phyloP scores from a whole-genome alignment of 2,329 filamentous ascomycete genomes.

The Lasiodiplodia hormozganensis region DNA sequence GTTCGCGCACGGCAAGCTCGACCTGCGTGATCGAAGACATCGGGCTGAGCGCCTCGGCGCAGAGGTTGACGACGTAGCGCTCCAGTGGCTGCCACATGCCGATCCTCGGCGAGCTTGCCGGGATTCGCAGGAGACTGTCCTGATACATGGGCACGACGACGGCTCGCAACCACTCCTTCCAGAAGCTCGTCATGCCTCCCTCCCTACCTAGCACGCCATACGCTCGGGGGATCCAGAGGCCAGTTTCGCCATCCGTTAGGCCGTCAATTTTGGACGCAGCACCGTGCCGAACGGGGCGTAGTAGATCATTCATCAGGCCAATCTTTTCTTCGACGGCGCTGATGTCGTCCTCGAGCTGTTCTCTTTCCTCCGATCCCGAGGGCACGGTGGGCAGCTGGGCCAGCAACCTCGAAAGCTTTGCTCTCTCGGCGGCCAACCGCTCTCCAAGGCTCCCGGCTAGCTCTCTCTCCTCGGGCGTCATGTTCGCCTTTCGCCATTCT shows the following conservation, averaged over 20 bases:
- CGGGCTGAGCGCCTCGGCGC: conserved; percentile 91
- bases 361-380: conserved; percentile 81
- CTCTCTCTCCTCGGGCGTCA: conserved; percentile 90
- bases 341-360: conserved; percentile 90
- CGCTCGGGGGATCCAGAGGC: conserved; percentile 92
- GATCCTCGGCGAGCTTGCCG: conserved; percentile 85
- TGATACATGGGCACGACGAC: conserved; percentile 96
- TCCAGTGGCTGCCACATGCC: conserved; percentile 97
- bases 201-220: conserved; percentile 93
- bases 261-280: conserved; percentile 98
- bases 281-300: conserved; percentile 89
- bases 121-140: conserved; percentile 80
- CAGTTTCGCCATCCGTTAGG: conserved; percentile 91
- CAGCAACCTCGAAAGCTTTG: conserved; percentile 86
- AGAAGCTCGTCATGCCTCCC: conserved; percentile 82
- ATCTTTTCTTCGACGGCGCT: conserved; percentile 98
- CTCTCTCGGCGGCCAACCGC: conserved; percentile 83
- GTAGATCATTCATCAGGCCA: conserved; percentile 91
- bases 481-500: conserved; percentile 66
- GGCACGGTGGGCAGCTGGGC: conserved; percentile 80
- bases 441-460: conserved; percentile 90
- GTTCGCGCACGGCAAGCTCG: conserved; percentile 85
- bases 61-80: conserved; percentile 95
- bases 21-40: conserved; percentile 95
- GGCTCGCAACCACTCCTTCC: conserved; percentile 98